Conservation (phyloP, 176 grass and related monocot genomes). For the Aechmea fasciata region DNA sequence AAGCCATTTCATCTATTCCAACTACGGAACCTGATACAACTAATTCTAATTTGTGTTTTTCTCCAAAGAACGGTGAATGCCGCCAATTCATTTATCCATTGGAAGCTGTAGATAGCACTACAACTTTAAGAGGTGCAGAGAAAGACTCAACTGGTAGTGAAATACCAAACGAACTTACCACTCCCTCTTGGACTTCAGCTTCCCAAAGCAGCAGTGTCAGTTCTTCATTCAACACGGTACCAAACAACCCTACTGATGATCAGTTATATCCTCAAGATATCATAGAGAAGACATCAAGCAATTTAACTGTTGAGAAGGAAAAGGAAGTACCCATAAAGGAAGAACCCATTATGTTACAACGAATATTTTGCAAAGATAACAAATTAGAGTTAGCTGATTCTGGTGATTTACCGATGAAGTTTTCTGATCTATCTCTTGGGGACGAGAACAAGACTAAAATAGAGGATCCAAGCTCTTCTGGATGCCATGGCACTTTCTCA, state of each 20-base stretch:
- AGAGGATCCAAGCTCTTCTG: slow-evolving; percentile 19
- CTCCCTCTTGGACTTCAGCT: neutral
- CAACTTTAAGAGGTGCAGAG: neutral
- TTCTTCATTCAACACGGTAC: neutral
- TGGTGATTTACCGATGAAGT: slow-evolving; percentile 19
- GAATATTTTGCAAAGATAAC: slow-evolving; percentile 7
- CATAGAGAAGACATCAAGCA: slow-evolving; percentile 14
- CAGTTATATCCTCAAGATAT: slow-evolving; percentile 11
- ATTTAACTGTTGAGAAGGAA: slow-evolving; percentile 22
- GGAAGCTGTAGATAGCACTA: slow-evolving; percentile 13
- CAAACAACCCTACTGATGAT: neutral
- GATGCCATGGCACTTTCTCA: slow-evolving; percentile 1
- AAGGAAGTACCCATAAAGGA: slow-evolving; percentile 1
- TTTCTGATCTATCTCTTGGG: slow-evolving; percentile 15
- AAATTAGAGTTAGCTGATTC: slow-evolving; percentile 22
- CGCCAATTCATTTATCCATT: slow-evolving; percentile 12
- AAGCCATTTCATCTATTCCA: neutral
- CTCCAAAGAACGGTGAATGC: slow-evolving; percentile 8
- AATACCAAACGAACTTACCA: slow-evolving; percentile 15
- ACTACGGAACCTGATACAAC: slow-evolving; percentile 19
- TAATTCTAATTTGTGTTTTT: slow-evolving; percentile 15
- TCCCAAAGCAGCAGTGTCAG: neutral
- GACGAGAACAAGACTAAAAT: slow-evolving; percentile 27
- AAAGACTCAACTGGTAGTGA: slow-evolving; percentile 12
- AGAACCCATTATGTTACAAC: slow-evolving; percentile 11